Evolutionary conservation across 2,329 filamentous ascomycete species (phyloP).

Genomic region (Fusarium metavorans): DNA sequence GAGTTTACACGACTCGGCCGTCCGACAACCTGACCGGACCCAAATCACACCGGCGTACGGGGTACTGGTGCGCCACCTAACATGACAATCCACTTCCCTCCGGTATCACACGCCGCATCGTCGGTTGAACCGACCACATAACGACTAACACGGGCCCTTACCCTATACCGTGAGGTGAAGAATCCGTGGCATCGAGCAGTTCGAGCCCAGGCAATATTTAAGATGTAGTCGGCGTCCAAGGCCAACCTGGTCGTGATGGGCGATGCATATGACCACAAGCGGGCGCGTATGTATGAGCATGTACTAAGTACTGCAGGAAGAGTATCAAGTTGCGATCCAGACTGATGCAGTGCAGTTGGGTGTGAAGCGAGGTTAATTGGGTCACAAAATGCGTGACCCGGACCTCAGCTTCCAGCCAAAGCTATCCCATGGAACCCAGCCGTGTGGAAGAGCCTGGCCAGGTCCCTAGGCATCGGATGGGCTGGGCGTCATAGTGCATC

Average conservation of each 20-base stretch:
- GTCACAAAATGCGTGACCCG: neutral
- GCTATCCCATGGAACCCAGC: neutral
- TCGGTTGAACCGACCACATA: neutral
- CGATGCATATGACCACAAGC: neutral
- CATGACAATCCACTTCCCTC: neutral
- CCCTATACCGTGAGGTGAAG: neutral
- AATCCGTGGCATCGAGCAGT: neutral
- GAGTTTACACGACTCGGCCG: neutral
- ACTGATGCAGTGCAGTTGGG: neutral
- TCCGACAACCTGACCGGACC: neutral
- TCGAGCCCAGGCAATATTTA: neutral
- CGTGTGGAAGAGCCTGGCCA: neutral
- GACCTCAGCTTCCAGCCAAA: neutral
- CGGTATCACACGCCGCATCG: neutral
- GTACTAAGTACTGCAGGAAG: neutral
- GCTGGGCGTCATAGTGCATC: slow-evolving; percentile 5
- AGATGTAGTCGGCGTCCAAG: neutral
- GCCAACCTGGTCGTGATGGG: neutral
- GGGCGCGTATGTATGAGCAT: neutral
- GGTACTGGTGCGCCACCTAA: neutral
- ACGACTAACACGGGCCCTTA: neutral
- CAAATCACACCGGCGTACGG: neutral
- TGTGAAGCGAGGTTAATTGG: neutral
- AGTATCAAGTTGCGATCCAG: neutral
- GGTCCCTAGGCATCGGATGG: neutral